Percentiles rank a stretch among this genome's conserved stretches.
Evolutionary conservation across 192 early-diverging fungal genomes (phyloP).

Genomic region (Coemansia sp.): DNA sequence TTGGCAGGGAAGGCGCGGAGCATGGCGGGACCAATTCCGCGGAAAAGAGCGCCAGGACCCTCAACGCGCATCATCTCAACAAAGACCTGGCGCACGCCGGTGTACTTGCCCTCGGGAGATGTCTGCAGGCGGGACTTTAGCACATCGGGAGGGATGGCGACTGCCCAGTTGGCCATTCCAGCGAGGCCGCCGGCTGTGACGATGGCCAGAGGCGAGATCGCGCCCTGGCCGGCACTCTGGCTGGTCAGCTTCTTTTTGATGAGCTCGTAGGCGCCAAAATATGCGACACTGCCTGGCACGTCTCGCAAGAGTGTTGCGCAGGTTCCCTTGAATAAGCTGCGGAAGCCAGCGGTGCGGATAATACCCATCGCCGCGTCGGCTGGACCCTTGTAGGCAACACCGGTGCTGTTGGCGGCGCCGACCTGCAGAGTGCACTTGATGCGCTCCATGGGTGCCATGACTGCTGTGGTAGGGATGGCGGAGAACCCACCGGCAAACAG

Average conservation of each 20-base stretch:
- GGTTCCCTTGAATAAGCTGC: conserved; percentile 89
- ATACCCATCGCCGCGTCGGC: conserved; percentile 83
- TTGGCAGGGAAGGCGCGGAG: conserved; percentile 82
- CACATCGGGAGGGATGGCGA: conserved; percentile 80
- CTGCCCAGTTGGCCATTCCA: conserved; percentile 95
- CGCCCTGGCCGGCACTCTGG: conserved; percentile 66
- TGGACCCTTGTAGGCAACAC: conserved; percentile 85
- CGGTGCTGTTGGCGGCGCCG: conserved; percentile 21
- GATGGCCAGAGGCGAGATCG: conserved; percentile 79
- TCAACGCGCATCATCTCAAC: conserved; percentile 60
- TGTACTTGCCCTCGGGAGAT: conserved; percentile 59
- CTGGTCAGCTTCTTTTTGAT: conserved; percentile 73
- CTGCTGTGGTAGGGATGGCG: conserved; percentile 89
- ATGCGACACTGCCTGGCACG: conserved; percentile 91
- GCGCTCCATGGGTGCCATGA: conserved; percentile 95
- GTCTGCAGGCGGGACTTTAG: conserved; percentile 81
- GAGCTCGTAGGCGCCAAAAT: conserved; percentile 95
- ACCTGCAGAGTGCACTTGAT: conserved; percentile 96
- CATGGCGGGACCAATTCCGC: conserved; percentile 83
- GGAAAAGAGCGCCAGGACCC: conserved; percentile 72
- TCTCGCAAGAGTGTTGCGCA: conserved; percentile 93
- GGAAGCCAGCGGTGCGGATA: conserved; percentile 84
- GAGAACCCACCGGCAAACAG: conserved; percentile 93
- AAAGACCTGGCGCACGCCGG: conserved; percentile 57
- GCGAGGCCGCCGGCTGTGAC: conserved; percentile 97